Percentiles rank a stretch among this genome's conserved stretches.
Conservation (phyloP, 139 green algal species). For the Bryopsis sp. region DNA sequence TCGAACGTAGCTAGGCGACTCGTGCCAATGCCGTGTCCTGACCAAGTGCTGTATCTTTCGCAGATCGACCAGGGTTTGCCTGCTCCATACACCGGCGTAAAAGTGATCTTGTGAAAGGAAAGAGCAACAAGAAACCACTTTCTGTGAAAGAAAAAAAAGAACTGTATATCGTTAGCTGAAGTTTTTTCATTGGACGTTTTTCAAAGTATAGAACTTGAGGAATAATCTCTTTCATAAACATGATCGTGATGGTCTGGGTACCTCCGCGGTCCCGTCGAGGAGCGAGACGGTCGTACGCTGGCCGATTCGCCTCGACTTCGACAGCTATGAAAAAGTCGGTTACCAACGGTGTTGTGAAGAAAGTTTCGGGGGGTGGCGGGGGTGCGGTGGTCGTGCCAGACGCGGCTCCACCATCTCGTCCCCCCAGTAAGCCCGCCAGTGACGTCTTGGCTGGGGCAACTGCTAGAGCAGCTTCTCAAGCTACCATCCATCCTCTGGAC, state of each 20-base stretch:
- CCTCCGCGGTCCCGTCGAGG: too few species aligned
- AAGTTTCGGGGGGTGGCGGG: constrained; percentile 19
- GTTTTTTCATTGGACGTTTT: too few species aligned
- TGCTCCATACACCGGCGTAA: constrained; percentile 47
- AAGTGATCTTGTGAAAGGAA: constrained; percentile 31
- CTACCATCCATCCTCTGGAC: constrained; percentile 87
- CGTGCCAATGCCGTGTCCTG: neutral
- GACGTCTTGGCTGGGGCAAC: constrained; percentile 79
- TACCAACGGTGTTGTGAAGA: too few species aligned
- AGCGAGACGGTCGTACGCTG: too few species aligned
- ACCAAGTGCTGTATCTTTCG: neutral
- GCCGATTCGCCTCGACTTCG: too few species aligned
- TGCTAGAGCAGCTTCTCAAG: constrained; percentile 69
- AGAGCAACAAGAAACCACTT: too few species aligned
- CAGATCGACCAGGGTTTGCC: constrained; percentile 40
- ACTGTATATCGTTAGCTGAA: too few species aligned
- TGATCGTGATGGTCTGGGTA: too few species aligned
- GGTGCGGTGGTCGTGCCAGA: neutral
- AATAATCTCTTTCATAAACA: too few species aligned
- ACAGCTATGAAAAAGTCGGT: too few species aligned
- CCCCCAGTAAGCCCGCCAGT: constrained; percentile 42
- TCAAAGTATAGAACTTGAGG: too few species aligned
- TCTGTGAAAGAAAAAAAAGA: too few species aligned
- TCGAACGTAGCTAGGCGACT: neutral
- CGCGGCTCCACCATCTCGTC: constrained; percentile 12